Percentiles rank a stretch among this genome's conserved stretches.
phyloP scores from a whole-genome alignment of 2,329 filamentous ascomycete genomes.

The Aspergillus quadricinctus region DNA sequence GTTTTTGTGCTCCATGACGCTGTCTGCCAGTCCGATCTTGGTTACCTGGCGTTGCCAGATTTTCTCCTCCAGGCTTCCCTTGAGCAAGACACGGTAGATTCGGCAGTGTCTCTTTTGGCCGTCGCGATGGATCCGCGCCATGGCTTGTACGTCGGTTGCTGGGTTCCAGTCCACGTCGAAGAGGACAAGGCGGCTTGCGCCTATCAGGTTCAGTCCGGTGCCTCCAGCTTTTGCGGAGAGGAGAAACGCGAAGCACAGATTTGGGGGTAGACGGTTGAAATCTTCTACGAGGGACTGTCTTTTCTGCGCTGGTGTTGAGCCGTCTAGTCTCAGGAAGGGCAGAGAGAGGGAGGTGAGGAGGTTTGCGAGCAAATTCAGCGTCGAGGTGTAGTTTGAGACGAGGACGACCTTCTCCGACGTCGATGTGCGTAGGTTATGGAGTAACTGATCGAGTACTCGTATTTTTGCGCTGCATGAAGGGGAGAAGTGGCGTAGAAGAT shows the following conservation, averaged over 20 bases:
- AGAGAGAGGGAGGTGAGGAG: conserved; percentile 59
- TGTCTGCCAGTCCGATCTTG: conserved; percentile 66
- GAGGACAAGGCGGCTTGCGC: conserved; percentile 64
- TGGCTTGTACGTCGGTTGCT: conserved; percentile 67
- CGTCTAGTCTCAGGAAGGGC: conserved; percentile 64
- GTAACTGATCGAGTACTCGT: conserved; percentile 61
- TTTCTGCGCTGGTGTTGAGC: conserved; percentile 59
- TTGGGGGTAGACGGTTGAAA: conserved; percentile 59
- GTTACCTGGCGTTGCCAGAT: conserved; percentile 70
- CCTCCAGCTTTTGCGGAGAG: conserved; percentile 70
- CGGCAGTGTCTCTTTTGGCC: conserved; percentile 64
- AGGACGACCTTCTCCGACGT: conserved; percentile 68
- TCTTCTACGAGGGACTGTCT: conserved; percentile 65
- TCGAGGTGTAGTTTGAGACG: conserved; percentile 73
- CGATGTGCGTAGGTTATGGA: conserved; percentile 56
- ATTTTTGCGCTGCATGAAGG: conserved; percentile 62
- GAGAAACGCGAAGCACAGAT: conserved; percentile 63
- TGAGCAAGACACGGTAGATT: conserved; percentile 65
- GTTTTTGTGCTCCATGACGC: conserved; percentile 64
- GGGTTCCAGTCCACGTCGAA: conserved; percentile 77
- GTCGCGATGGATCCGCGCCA: conserved; percentile 70
- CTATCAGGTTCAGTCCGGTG: conserved; percentile 65
- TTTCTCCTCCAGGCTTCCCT: conserved; percentile 68
- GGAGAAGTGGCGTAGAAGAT: conserved; percentile 50
- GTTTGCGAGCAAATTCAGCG: conserved; percentile 61